Conservation (phyloP, 371 early-diverging fungal species). For the Lichtheimia ramosa region DNA sequence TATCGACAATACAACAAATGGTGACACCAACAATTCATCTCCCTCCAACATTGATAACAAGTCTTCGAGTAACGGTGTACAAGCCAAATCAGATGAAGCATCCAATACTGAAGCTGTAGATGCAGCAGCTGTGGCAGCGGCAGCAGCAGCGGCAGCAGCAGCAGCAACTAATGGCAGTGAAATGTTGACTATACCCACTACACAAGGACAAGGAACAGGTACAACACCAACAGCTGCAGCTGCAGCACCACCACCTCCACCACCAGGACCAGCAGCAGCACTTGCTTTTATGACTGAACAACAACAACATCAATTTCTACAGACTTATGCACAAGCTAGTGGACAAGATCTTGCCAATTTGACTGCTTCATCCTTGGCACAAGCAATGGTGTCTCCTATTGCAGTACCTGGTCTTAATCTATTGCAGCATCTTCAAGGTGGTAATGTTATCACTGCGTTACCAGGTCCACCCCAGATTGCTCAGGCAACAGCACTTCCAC, state of each 20-base stretch:
- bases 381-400: slow-evolving; percentile 54
- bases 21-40: background rate
- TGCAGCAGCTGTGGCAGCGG: slow-evolving; percentile 5
- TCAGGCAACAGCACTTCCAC: slow-evolving; percentile 14
- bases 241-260: slow-evolving; percentile 11
- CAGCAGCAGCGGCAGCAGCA: slow-evolving; percentile 13
- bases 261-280: slow-evolving; percentile 13
- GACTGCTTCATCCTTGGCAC: slow-evolving; percentile 49
- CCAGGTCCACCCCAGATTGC: slow-evolving; percentile 41
- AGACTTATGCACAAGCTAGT: slow-evolving; percentile 42
- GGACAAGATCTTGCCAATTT: slow-evolving; percentile 47
- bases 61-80: background rate
- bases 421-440: slow-evolving; percentile 39
- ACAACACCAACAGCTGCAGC: slow-evolving; percentile 9
- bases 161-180: slow-evolving; percentile 9
- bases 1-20: background rate
- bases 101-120: background rate
- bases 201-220: slow-evolving; percentile 1
- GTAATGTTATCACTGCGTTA: slow-evolving; percentile 47
- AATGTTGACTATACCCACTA: background rate
- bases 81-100: slow-evolving; percentile 4
- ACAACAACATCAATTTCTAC: slow-evolving; percentile 37
- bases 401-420: slow-evolving; percentile 39
- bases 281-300: slow-evolving; percentile 22
- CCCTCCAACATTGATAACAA: background rate